A percentile compares a stretch with the other conserved stretches of the same genome.
These are phyloP conservation scores for Thielaviopsis euricoi DNA, from an alignment of 2,329 filamentous ascomycete genomes.

Conservation along the genomic window DNA sequence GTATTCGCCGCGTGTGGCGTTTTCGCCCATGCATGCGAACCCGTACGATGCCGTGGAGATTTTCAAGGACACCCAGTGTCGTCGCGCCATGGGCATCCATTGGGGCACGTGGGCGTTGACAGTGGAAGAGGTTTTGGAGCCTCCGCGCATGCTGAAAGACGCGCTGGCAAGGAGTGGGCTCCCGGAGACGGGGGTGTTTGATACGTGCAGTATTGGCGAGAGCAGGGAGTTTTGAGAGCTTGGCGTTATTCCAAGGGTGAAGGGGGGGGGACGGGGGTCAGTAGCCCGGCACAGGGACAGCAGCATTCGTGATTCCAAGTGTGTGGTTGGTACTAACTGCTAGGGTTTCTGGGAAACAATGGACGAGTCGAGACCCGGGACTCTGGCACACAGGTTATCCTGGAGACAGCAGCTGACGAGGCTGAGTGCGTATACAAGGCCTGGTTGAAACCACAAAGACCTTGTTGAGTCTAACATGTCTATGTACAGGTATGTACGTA, in stretches of 20 bases:
- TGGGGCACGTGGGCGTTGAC: slow-evolving; percentile 88
- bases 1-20: slow-evolving; percentile 56
- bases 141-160: slow-evolving; percentile 53
- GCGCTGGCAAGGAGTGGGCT: slow-evolving; percentile 53
- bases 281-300: background rate
- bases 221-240: slow-evolving; percentile 49
- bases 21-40: slow-evolving; percentile 71
- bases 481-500: no score
- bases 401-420: no score
- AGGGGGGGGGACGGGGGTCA: background rate
- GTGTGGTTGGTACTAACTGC: background rate
- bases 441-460: no score
- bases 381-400: background rate
- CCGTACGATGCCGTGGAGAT: slow-evolving; percentile 82
- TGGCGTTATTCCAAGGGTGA: background rate
- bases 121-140: slow-evolving; percentile 70
- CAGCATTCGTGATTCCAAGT: background rate
- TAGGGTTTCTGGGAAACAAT: background rate
- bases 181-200: slow-evolving; percentile 58
- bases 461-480: no score
- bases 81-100: slow-evolving; percentile 68
- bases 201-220: slow-evolving; percentile 72
- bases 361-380: background rate
- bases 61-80: slow-evolving; percentile 67
- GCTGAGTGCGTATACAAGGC: no score